A percentile compares a stretch with the other conserved stretches of the same genome.
Conservation (phyloP, 805 yeast species). For the Maudiozyma bulderi region DNA sequence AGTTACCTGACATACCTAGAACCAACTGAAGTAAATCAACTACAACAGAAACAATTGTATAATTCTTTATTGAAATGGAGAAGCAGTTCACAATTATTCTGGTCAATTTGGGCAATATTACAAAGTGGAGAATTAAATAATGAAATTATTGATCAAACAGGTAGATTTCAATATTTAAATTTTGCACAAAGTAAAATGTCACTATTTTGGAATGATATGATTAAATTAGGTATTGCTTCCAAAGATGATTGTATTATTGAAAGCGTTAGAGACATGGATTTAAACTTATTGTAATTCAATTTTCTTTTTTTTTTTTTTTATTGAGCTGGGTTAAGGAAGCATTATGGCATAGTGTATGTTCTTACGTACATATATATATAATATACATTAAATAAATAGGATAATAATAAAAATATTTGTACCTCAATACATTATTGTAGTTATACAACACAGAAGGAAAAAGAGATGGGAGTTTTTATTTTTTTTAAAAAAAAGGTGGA, state of each 20-base stretch:
- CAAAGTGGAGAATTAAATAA: conserved; percentile 43
- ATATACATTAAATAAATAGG: too few relatives aligned
- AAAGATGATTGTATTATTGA: conserved; percentile 33
- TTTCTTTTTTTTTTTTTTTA: conserved; percentile 29
- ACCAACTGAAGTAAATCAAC: conserved; percentile 13
- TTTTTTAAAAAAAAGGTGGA: too few relatives aligned
- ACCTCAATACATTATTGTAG: neutral
- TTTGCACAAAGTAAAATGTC: conserved; percentile 67
- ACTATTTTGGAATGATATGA: conserved; percentile 61
- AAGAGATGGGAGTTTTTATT: too few relatives aligned
- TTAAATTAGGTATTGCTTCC: conserved; percentile 44
- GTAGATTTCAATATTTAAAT: conserved; percentile 62
- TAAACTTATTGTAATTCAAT: neutral
- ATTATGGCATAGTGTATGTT: neutral
- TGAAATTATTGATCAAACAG: conserved; percentile 31
- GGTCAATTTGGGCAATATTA: conserved; percentile 88
- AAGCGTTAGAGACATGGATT: conserved; percentile 29
- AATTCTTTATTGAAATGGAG: conserved; percentile 68
- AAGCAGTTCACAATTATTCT: conserved; percentile 59
- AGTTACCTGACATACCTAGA: conserved; percentile 50
- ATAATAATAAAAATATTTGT: neutral
- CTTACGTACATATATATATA: neutral
- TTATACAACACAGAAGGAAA: too few relatives aligned
- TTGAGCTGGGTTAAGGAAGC: conserved; percentile 17
- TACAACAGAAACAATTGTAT: conserved; percentile 39